phyloP scores from a whole-genome alignment of 228 moss, liverwort and hornwort genomes.

The Sphagnum fallax region DNA sequence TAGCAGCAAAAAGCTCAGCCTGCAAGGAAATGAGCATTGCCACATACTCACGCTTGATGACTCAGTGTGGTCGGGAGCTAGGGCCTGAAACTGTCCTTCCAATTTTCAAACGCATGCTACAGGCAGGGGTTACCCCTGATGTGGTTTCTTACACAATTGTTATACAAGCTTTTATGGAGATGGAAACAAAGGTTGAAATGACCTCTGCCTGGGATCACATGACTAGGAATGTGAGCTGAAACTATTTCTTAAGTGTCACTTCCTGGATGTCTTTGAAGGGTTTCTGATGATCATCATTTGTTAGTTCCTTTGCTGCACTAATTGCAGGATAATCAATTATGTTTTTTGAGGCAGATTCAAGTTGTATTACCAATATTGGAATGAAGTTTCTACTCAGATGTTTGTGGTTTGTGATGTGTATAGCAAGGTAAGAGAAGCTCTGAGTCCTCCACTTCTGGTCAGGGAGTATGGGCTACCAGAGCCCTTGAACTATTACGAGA shows the following conservation, averaged over 20 bases:
- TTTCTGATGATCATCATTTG: no score
- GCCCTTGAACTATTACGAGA: conserved; percentile 40
- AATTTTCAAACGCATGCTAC: conserved; percentile 47
- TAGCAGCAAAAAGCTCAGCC: conserved; percentile 18
- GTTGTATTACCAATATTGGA: no score
- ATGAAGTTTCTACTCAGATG: no score
- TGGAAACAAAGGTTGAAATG: conserved; percentile 23
- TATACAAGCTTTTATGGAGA: conserved; percentile 44
- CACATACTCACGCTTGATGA: conserved; percentile 55
- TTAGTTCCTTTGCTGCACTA: no score
- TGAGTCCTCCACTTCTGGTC: neutral
- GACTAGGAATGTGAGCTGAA: neutral
- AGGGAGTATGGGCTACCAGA: conserved; percentile 27
- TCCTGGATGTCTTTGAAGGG: no score
- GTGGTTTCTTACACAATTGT: conserved; percentile 56
- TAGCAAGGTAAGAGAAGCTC: no score
- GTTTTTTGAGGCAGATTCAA: no score
- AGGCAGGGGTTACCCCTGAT: conserved; percentile 31
- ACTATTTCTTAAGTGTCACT: no score
- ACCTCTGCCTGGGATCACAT: neutral
- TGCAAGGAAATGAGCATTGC: conserved; percentile 32
- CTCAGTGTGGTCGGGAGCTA: conserved; percentile 40
- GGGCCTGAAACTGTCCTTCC: conserved; percentile 49
- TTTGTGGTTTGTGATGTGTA: neutral
- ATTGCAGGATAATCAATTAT: no score